Percentiles rank a stretch among this genome's conserved stretches.
phyloP scores from a whole-genome alignment of 2,329 filamentous ascomycete species.

The Emericellopsis atlantica region DNA sequence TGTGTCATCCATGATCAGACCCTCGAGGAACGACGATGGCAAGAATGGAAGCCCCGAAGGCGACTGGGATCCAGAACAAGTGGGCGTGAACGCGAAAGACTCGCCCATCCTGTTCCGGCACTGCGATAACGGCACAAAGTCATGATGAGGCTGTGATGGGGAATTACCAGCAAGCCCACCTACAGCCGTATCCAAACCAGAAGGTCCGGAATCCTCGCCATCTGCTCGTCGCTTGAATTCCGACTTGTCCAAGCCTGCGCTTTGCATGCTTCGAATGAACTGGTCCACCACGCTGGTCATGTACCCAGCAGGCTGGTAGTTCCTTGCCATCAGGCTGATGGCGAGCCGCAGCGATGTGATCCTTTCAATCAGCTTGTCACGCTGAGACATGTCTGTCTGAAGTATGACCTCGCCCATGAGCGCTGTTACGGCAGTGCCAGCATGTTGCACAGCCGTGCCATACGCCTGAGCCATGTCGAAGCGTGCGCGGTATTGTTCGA shows the following conservation, averaged over 20 bases:
- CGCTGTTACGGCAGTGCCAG: slow-evolving; percentile 3
- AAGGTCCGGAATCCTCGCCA: not conserved
- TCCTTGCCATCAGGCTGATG: slow-evolving; percentile 3
- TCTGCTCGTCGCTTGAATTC: not conserved
- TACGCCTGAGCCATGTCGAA: slow-evolving; percentile 4
- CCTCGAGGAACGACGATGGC: slow-evolving; percentile 3
- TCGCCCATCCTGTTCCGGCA: not conserved
- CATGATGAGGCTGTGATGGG: too few species aligned
- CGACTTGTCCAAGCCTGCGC: not conserved
- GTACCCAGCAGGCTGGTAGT: slow-evolving; percentile 3
- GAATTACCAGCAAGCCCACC: too few species aligned
- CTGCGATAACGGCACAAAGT: too few species aligned
- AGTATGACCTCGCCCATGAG: slow-evolving; percentile 5
- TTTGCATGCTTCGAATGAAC: slow-evolving; percentile 3
- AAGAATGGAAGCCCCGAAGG: slow-evolving; percentile 4
- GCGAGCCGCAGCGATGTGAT: slow-evolving; percentile 2
- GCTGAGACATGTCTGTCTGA: slow-evolving; percentile 2
- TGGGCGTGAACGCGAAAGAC: not conserved
- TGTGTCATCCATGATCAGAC: not conserved
- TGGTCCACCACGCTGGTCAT: slow-evolving; percentile 4
- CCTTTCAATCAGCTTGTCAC: not conserved
- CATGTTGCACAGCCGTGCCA: slow-evolving; percentile 5
- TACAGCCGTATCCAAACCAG: not conserved
- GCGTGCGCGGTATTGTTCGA: slow-evolving; percentile 3
- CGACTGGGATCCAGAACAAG: not conserved